Evolutionary conservation across 257 asterid genomes (phyloP), one percentile per base, ranked within the genome.

Genomic region (Jasminum sambac): DNA sequence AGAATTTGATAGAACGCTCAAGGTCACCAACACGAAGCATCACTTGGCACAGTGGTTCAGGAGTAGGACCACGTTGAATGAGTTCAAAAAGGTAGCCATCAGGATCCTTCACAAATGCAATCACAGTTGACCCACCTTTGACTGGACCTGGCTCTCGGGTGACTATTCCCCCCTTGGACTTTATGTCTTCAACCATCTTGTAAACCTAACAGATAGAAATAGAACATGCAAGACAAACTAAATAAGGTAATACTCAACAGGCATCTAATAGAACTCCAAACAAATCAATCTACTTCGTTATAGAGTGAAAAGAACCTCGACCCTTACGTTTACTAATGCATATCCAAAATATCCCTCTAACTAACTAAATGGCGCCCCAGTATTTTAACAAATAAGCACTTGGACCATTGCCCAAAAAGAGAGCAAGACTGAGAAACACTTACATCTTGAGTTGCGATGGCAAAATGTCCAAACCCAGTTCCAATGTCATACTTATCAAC

Each of bases 11-110:
- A n/a, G 99, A 85, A 44, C 96, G 98, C 16, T 91, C 99, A 63
- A 95, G 96, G 83, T 95, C 97, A 70, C 99, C 99, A 71, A 95
- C 99, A 72, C 99, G 99, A 79, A 95, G 92, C 99, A 95, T 95
- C 73, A 91, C 99, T 85, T 95, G 99, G 77, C 99, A 95, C 63
- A 95, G 96, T 11, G 99, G 99, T 79, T 91, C 96, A 64, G 97
- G 98, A 67, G 98, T 91, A 17, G 96, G 88, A 40, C 88, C 96
- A 12, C 98, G 84, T 74, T 91, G 96, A 73, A 95, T 88, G 60
- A 95, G 82, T 77, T 95, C 99, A 24, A 91, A 95, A 58, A 88
- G 82, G 80, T 95, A 95, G 71, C 99, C 99, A 84, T 95, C 99
- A 9, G 98, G 99, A 82, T 95, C 98, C 80, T 89, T 95, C 38